Percentiles rank a stretch among this genome's conserved stretches.
Evolutionary conservation across 768 basidiomycete species (phyloP).

Genomic region (Suillus brevipes): DNA sequence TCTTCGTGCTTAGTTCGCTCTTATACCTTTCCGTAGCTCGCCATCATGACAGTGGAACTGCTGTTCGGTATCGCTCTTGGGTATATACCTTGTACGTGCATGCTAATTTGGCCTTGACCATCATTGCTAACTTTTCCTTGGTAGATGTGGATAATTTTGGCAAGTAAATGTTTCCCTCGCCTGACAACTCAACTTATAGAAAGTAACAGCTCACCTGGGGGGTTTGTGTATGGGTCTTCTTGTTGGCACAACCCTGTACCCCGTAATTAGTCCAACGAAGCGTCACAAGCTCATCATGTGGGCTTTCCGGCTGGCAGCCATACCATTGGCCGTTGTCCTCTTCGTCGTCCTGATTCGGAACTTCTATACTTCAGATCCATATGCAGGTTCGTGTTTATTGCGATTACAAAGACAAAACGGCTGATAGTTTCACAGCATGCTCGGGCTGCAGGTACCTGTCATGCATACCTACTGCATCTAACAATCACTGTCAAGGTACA

Average conservation of each 20-base stretch:
- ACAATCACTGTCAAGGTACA: slow-evolving; percentile 63
- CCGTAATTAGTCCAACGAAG: slow-evolving; percentile 80
- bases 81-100: slow-evolving; percentile 72
- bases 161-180: slow-evolving; percentile 29
- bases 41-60: slow-evolving; percentile 86
- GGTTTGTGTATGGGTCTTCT: slow-evolving; percentile 85
- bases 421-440: slow-evolving; percentile 53
- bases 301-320: slow-evolving; percentile 67
- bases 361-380: slow-evolving; percentile 88
- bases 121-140: slow-evolving; percentile 19
- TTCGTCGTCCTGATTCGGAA: slow-evolving; percentile 84
- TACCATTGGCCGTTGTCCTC: slow-evolving; percentile 74
- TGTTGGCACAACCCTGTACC: slow-evolving; percentile 81
- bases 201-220: slow-evolving; percentile 71
- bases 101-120: slow-evolving; percentile 4
- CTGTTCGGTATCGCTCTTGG: slow-evolving; percentile 83
- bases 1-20: neutral
- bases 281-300: slow-evolving; percentile 74
- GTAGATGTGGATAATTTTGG: slow-evolving; percentile 90
- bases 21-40: slow-evolving; percentile 49
- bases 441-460: slow-evolving; percentile 88
- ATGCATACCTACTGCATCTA: slow-evolving; percentile 77
- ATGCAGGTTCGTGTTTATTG: slow-evolving; percentile 56
- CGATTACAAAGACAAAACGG: neutral
- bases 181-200: neutral